Base-by-base conservation (phyloP, 2,329 filamentous ascomycete genomes). In the Stenocarpella maydis region DNA sequence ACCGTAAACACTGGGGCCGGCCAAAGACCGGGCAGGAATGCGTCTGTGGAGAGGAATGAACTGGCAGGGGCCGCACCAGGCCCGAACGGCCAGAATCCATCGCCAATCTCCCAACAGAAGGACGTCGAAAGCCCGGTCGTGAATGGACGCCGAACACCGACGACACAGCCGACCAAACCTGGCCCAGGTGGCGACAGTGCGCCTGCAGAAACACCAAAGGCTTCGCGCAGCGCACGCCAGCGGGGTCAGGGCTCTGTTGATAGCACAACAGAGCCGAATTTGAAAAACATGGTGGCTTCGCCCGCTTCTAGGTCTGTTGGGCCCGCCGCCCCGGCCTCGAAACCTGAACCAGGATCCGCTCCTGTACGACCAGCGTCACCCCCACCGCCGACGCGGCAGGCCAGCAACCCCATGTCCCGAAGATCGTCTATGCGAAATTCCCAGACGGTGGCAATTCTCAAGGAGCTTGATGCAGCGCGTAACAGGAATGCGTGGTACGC, bases 401-500 rank as follows among this genome's bases (percentile, higher is more conserved):
- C 82, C 43, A 86, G 88, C 80, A 86, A 89, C 80, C 81, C 89
- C 72, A 74, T 92, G 74, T 80, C 84, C 74, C 80, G 91, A 76
- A 81, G 89, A 78, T 82, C 91, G 71, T 86, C 92, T 70, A 82
- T 87, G 73, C 78, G 87, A 78, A 87, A 90, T 76, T 85, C 88
- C 9, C 89, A 91, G 73, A 91, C 91, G 1, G 91, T 93, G 72
- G 90, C 92, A 0, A 80, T 98, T 15, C 85, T 93, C 17, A 95
- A 96, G 77, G 96, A 99, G 77, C 85, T 99, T 2, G 95, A 99
- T 77, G 86, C 90, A 10, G 87, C 91, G 4, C 93, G 93, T 75
- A 96, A 92, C 76, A 89, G 92, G 64, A 98, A 97, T 80, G 95
- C 95, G 0, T 99, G 96, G 96, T 98, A 97, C 79, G 94, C 94